phyloP scores from a whole-genome alignment of 208 protist genomes.

The Leishmania guyanensis region DNA sequence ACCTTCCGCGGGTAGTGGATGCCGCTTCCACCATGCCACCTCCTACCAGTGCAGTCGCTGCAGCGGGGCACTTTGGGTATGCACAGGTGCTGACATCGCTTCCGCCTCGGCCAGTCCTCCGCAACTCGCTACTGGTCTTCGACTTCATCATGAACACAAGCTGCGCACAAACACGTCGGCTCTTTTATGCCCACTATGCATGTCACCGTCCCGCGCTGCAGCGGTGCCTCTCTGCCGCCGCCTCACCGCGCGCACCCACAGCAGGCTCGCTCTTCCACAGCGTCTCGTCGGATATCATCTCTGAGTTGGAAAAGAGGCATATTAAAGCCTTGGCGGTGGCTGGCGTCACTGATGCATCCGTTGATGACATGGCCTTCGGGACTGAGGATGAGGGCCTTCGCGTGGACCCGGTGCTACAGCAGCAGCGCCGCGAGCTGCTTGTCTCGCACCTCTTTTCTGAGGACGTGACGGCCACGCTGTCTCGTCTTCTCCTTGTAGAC shows the following conservation, averaged over 20 bases:
- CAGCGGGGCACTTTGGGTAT: neutral
- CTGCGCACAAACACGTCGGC: constrained; percentile 23
- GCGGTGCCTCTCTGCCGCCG: neutral
- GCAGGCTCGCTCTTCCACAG: constrained; percentile 7
- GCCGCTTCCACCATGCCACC: neutral
- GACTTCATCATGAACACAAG: constrained; percentile 44
- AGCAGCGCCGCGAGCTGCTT: constrained; percentile 61
- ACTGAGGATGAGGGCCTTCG: constrained; percentile 25
- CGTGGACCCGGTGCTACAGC: constrained; percentile 44
- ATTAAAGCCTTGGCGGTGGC: neutral
- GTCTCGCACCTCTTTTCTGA: constrained; percentile 52
- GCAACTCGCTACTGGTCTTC: constrained; percentile 33
- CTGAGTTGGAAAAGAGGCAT: constrained; percentile 21
- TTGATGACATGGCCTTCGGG: neutral
- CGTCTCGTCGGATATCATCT: constrained; percentile 15
- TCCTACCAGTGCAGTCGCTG: neutral
- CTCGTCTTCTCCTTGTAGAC: constrained; percentile 62
- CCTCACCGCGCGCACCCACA: neutral
- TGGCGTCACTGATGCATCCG: neutral
- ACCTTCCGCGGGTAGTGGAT: constrained; percentile 3
- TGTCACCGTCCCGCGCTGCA: constrained; percentile 15
- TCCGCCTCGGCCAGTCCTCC: constrained; percentile 12
- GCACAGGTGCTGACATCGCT: neutral
- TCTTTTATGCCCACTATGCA: constrained; percentile 38
- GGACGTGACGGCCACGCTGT: constrained; percentile 47